phyloP scores from a whole-genome alignment of 140 eudicot species.

The Anethum foeniculum region DNA sequence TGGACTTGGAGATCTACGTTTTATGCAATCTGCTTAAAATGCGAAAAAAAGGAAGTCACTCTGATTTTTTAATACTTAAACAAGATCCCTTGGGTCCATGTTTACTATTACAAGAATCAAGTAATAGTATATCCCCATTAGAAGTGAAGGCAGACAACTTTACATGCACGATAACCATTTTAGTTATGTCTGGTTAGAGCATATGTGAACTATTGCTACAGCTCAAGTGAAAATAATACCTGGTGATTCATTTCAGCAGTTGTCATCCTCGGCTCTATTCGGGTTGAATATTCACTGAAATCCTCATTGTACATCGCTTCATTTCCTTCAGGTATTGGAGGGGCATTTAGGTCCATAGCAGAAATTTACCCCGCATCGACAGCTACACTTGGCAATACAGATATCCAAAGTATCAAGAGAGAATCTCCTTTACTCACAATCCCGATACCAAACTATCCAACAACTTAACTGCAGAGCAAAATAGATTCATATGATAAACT shows the following conservation, averaged over 20 bases:
- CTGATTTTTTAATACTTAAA: neutral
- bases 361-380: slow-evolving; percentile 31
- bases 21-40: neutral
- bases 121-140: neutral
- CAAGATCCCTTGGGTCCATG: neutral
- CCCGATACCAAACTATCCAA: slow-evolving; percentile 1
- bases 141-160: neutral
- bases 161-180: neutral
- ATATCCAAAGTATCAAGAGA: slow-evolving; percentile 16
- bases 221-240: slow-evolving; percentile 16
- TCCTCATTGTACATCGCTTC: slow-evolving; percentile 23
- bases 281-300: slow-evolving; percentile 20
- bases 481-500: neutral
- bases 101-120: neutral
- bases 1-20: neutral
- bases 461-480: neutral
- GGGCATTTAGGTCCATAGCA: slow-evolving; percentile 50
- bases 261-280: slow-evolving; percentile 22
- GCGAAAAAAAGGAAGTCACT: neutral
- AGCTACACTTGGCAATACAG: slow-evolving; percentile 13
- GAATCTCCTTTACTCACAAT: neutral
- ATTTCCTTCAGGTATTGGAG: slow-evolving; percentile 49
- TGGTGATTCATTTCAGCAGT: slow-evolving; percentile 29
- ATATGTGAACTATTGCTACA: neutral
- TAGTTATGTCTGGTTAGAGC: neutral